phyloP scores from a whole-genome alignment of 140 eudicot genomes.

The Stevia rebaudiana region DNA sequence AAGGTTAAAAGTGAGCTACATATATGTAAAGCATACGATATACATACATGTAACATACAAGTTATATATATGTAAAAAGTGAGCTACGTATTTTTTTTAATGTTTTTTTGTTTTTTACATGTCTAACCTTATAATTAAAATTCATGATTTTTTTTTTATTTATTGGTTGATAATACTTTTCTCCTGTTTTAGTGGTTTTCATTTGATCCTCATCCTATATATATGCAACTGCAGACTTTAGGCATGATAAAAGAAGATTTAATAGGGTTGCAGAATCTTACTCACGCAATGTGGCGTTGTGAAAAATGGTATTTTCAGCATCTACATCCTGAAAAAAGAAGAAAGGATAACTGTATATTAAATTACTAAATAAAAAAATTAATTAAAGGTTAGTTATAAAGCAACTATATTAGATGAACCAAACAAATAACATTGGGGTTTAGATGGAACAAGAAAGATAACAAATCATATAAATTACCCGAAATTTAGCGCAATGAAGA shows the following conservation, averaged over 20 bases:
- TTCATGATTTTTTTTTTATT: too few species aligned
- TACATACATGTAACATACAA: too few species aligned
- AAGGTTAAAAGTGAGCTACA: too few species aligned
- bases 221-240: not conserved
- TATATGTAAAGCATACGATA: too few species aligned
- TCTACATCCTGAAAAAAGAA: constrained; percentile 65
- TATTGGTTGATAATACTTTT: too few species aligned
- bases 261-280: constrained; percentile 32
- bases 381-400: not conserved
- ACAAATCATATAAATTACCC: constrained; percentile 38
- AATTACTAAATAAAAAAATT: not conserved
- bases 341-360: not conserved
- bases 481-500: constrained; percentile 94
- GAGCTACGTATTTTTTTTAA: too few species aligned
- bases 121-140: too few species aligned
- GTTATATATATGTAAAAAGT: too few species aligned
- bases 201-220: too few species aligned
- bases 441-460: not conserved
- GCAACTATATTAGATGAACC: not conserved
- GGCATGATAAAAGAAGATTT: not conserved
- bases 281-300: constrained; percentile 95
- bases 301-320: constrained; percentile 85
- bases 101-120: too few species aligned
- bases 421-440: not conserved
- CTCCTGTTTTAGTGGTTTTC: too few species aligned